Conservation (phyloP, 148 eudicot species). For the Vaccinium darrowii region DNA sequence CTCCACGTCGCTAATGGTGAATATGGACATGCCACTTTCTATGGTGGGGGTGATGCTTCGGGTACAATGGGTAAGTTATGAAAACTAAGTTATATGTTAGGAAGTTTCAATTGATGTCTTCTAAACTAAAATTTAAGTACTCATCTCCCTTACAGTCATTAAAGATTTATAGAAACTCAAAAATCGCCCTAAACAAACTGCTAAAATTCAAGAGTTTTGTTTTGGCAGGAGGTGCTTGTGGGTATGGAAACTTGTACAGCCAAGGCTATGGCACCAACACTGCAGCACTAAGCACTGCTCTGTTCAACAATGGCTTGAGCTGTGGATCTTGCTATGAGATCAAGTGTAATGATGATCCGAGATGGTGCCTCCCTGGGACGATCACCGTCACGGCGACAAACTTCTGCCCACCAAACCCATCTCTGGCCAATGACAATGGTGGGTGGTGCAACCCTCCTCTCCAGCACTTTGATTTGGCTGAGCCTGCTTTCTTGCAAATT, state of each 20-base stretch:
- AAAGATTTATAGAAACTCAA: not conserved
- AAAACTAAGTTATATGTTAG: not conserved
- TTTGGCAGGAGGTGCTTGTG: slow-evolving; percentile 72
- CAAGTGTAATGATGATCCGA: slow-evolving; percentile 18
- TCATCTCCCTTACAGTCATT: not conserved
- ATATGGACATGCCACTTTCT: slow-evolving; percentile 79
- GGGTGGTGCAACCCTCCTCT: slow-evolving; percentile 34
- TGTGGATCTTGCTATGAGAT: slow-evolving; percentile 31
- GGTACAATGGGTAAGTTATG: slow-evolving; percentile 78
- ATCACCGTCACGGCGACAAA: slow-evolving; percentile 28
- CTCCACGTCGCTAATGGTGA: slow-evolving; percentile 23
- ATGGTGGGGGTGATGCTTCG: slow-evolving; percentile 83
- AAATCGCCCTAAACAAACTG: not conserved
- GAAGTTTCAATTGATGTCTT: not conserved
- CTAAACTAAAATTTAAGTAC: too few species aligned
- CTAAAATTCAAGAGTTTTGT: not conserved
- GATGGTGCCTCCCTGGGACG: slow-evolving; percentile 24
- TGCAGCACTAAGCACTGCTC: slow-evolving; percentile 76
- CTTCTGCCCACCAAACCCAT: slow-evolving; percentile 24
- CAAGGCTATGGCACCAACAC: slow-evolving; percentile 68
- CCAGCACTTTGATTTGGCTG: slow-evolving; percentile 34
- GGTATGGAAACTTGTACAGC: slow-evolving; percentile 70
- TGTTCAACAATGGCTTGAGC: slow-evolving; percentile 51
- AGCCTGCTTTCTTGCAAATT: slow-evolving; percentile 36
- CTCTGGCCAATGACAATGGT: slow-evolving; percentile 29